Base-by-base conservation (phyloP, 768 basidiomycete species). In the Boletus fagicola region DNA sequence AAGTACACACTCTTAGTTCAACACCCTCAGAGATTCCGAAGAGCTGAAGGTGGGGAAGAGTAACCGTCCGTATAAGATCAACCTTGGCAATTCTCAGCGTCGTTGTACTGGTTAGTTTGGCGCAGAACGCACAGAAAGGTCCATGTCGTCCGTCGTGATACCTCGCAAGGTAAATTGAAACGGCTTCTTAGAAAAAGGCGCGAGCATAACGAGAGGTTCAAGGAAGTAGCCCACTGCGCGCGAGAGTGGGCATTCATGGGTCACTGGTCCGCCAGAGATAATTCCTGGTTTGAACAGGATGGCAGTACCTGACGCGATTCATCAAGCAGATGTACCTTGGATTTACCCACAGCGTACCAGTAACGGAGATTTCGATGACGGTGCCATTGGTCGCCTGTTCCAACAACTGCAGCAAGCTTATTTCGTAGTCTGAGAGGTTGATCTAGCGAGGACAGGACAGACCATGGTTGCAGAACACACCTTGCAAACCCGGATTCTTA, bases 351-450 rank as follows among this genome's bases (percentile, higher is more conserved):
- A 62, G 18, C 83, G 53, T 61, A 89, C 94, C 96, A 22, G 97
- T 98, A 8, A 95, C 88, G 2, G 94, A 96, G 51, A 99, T 98
- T 71, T 98, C 97, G 58, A 98, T 90, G 30, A 92, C 75, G 6
- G 92, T 92, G 2, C 96, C 97, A 79, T 98, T 98, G 4, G 94
- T 95, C 4, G 91, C 77, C 64, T 92, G 93, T 70, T 98, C 95
- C 35, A 98, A 66, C 16, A 98, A 74, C 46, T 96, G 80, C 43
- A 99, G 73, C 26, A 98, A 79, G 66, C 90, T 94, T 48, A 96
- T 85, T 77, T 99, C 97, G 72, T 87, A 96, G 72, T 98, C 95
- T 92, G 65, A 33, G 11, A 10, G n/a, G 18, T 33, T 31, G 4
- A 44, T 56, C 30, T 30, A 44, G 46, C 51, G 44, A 58, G 49